Percentiles rank a stretch among this genome's conserved stretches.
Evolutionary conservation across 2,329 filamentous ascomycete species (phyloP).

Genomic region (Zasmidium angulare): DNA sequence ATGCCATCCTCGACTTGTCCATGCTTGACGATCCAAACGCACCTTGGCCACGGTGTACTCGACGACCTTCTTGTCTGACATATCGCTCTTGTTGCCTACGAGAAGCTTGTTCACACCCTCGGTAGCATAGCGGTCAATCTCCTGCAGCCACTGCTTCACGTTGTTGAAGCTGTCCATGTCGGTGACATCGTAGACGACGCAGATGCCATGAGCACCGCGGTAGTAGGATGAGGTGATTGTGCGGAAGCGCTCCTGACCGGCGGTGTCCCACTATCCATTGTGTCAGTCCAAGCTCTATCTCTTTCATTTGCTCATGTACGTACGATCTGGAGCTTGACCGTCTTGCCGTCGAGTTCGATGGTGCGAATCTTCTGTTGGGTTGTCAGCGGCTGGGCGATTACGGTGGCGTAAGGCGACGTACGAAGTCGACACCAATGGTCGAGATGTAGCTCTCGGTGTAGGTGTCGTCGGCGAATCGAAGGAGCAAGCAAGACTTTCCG

Average conservation of each 20-base stretch:
- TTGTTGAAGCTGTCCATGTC: constrained; percentile 99
- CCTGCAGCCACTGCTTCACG: constrained; percentile 99
- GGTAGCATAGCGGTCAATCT: constrained; percentile 98
- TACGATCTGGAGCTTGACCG: constrained; percentile 99
- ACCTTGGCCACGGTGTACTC: constrained; percentile 99
- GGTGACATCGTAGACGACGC: constrained; percentile 99
- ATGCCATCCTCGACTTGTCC: neutral
- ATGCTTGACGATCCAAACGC: constrained; percentile 36
- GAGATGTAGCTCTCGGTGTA: constrained; percentile 99
- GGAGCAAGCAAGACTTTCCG: constrained; percentile 97
- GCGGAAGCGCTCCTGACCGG: constrained; percentile 98
- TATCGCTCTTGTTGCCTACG: constrained; percentile 99
- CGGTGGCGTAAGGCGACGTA: constrained; percentile 54
- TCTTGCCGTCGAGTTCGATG: constrained; percentile 99
- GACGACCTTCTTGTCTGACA: constrained; percentile 99
- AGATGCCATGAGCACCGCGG: constrained; percentile 97
- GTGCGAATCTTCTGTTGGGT: constrained; percentile 90
- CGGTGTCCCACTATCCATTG: constrained; percentile 84
- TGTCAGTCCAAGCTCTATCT: neutral
- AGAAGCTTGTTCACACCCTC: constrained; percentile 99
- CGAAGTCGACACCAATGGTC: constrained; percentile 98
- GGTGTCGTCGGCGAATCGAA: constrained; percentile 98
- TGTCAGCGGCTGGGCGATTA: constrained; percentile 34
- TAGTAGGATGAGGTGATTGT: constrained; percentile 99
- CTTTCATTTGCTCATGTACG: constrained; percentile 39